Percentiles rank a stretch among this genome's conserved stretches.
Evolutionary conservation across 2,329 filamentous ascomycete genomes (phyloP).

Genomic region (Hyphodiscus sp.): DNA sequence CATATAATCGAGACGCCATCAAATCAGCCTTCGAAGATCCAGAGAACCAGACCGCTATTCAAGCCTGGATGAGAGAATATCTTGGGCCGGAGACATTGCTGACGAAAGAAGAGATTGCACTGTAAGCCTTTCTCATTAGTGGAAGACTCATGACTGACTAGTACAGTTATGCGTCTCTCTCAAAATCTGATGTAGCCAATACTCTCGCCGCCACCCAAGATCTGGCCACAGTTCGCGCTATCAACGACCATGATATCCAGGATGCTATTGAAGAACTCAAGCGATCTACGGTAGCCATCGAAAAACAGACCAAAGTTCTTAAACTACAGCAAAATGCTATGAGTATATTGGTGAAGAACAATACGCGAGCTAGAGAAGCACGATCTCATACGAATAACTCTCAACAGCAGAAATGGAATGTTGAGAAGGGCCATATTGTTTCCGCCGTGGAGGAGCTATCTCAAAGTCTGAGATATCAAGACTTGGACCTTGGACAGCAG

Average conservation of each 20-base stretch:
- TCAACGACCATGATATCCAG: constrained; percentile 54
- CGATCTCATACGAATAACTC: constrained; percentile 34
- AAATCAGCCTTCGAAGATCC: constrained; percentile 21
- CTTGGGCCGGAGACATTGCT: constrained; percentile 46
- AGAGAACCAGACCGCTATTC: constrained; percentile 21
- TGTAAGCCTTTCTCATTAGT: constrained; percentile 34
- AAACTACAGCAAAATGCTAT: constrained; percentile 57
- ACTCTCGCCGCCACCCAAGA: constrained; percentile 39
- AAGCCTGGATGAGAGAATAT: constrained; percentile 44
- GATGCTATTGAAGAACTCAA: constrained; percentile 58
- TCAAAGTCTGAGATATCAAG: constrained; percentile 39
- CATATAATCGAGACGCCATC: constrained; percentile 24
- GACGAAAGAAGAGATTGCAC: constrained; percentile 45
- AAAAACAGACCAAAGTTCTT: constrained; percentile 56
- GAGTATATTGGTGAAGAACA: constrained; percentile 42
- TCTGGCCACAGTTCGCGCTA: constrained; percentile 40
- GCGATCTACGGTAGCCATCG: constrained; percentile 56
- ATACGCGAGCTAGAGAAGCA: constrained; percentile 30
- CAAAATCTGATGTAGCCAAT: constrained; percentile 43
- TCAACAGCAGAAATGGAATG: constrained; percentile 35
- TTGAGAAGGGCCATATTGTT: constrained; percentile 36
- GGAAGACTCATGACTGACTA: constrained; percentile 4
- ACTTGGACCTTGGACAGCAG: constrained; percentile 46
- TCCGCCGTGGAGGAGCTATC: constrained; percentile 43
- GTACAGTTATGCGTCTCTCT: constrained; percentile 44